phyloP scores from a whole-genome alignment of 1,284 basidiomycete genomes.

The Caloboletus firmus region DNA sequence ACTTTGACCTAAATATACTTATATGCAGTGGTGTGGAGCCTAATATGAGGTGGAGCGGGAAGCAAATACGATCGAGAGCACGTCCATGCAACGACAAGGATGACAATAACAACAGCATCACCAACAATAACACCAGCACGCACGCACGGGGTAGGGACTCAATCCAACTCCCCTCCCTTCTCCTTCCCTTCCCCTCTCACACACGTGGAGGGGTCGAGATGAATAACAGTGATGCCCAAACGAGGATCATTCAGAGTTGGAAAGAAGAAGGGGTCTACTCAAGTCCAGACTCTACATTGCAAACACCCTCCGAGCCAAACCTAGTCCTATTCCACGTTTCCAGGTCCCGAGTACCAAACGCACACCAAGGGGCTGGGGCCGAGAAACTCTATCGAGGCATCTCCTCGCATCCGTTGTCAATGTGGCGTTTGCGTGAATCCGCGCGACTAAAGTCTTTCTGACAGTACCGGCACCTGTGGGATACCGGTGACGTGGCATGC shows the following conservation, averaged over 20 bases:
- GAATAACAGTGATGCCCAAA: conserved; percentile 13
- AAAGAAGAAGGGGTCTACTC: conserved; percentile 14
- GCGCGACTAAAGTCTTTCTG: conserved; percentile 70
- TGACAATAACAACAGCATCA: conserved; percentile 1
- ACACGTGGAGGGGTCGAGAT: conserved; percentile 14
- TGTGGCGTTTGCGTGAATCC: conserved; percentile 56
- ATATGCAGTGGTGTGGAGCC: conserved; percentile 4
- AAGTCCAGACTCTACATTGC: conserved; percentile 19
- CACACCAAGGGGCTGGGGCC: background rate
- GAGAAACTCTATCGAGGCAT: conserved; percentile 42
- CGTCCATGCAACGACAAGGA: conserved; percentile 4
- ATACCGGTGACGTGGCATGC: conserved; percentile 55
- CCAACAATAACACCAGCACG: background rate
- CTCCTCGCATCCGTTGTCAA: conserved; percentile 70
- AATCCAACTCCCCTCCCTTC: background rate
- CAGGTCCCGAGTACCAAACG: conserved; percentile 13
- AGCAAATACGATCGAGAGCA: conserved; percentile 8
- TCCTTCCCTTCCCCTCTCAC: background rate
- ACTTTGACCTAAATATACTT: conserved; percentile 17
- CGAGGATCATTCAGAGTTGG: conserved; percentile 17
- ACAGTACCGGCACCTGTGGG: conserved; percentile 67
- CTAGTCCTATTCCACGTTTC: conserved; percentile 16
- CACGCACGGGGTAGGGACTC: conserved; percentile 1
- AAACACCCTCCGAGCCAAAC: conserved; percentile 12
- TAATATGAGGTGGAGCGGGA: background rate